phyloP scores from a whole-genome alignment of 306 rosid genomes.

The Quercus dentata region DNA sequence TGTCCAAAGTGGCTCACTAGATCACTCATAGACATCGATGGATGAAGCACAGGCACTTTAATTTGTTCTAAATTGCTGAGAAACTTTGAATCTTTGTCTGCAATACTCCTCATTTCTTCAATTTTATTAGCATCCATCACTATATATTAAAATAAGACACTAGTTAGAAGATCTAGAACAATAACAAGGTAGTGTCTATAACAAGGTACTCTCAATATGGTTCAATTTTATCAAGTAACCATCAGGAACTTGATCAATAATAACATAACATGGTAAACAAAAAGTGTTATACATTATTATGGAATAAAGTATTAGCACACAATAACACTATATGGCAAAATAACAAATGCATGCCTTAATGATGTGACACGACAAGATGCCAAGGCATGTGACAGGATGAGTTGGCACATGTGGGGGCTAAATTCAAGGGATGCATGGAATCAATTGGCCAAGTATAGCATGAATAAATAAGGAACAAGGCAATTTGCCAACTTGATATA shows the following conservation, averaged over 20 bases:
- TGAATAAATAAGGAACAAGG: no score
- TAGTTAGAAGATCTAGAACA: neutral
- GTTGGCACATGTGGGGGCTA: no score
- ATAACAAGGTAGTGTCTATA: neutral
- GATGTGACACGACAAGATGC: no score
- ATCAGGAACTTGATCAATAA: no score
- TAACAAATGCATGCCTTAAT: neutral
- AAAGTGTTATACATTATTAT: neutral
- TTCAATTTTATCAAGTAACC: neutral
- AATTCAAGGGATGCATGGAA: no score
- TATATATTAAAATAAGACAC: conserved; percentile 6
- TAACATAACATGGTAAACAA: no score
- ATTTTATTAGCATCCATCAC: conserved; percentile 33
- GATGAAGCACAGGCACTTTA: conserved; percentile 58
- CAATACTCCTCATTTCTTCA: conserved; percentile 33
- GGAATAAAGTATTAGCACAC: neutral
- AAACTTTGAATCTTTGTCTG: conserved; percentile 39
- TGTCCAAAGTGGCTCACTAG: conserved; percentile 55
- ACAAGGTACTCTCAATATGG: neutral
- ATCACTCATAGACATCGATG: conserved; percentile 74
- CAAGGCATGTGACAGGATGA: no score
- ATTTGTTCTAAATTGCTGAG: conserved; percentile 51
- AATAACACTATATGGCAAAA: neutral
- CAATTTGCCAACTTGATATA: no score
- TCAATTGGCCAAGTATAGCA: no score